Base-by-base conservation (phyloP, 2,329 filamentous ascomycete species). In the Colletotrichum sublineola region DNA sequence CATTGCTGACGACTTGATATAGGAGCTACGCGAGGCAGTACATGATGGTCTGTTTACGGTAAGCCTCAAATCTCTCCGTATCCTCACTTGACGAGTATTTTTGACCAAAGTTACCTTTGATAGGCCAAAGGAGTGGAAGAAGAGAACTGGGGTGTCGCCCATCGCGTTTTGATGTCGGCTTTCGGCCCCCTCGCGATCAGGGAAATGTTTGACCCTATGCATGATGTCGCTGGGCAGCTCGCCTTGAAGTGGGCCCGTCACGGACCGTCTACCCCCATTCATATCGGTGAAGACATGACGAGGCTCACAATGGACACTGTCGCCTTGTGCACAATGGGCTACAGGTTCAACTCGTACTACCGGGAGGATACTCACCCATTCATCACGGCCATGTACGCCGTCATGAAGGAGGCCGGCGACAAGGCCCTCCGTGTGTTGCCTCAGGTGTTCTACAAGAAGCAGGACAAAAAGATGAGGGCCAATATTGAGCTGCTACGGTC, bases 101-200 rank as follows among this genome's bases (percentile, higher is more conserved):
- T 2, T 31, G 2, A 1, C 7, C 15, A 15, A 29, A 3, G 1
- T 24, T 42, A 8, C 40, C 40, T 5, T 14, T 7, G 12, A 5
- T 12, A 67, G 56, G 52, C 53, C 11, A 72, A 61, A 40, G 55
- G 65, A 3, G 60, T 52, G 7, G 74, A 68, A 18, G 72, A 76
- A 42, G 67, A 71, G 50, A 73, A 71, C 38, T 77, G 75, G 74
- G 65, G 84, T 29, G 86, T 91, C 73, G 92, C 93, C 36, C 89
- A 93, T 77, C 83, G 90, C 29, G 82, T 91, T 12, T 81, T 94
- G 66, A 87, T 92, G 77, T 91, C 92, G 0, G 91, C 91, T 1
- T 93, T 94, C 77, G 92, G 92, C 0, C 92, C 92, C 0, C 79
- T 93, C 18, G 85, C 88, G 1, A 93, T 94, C 76, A 86, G 88